phyloP scores from a whole-genome alignment of 179 eudicot genomes.

The Monotropa hypopitys region DNA sequence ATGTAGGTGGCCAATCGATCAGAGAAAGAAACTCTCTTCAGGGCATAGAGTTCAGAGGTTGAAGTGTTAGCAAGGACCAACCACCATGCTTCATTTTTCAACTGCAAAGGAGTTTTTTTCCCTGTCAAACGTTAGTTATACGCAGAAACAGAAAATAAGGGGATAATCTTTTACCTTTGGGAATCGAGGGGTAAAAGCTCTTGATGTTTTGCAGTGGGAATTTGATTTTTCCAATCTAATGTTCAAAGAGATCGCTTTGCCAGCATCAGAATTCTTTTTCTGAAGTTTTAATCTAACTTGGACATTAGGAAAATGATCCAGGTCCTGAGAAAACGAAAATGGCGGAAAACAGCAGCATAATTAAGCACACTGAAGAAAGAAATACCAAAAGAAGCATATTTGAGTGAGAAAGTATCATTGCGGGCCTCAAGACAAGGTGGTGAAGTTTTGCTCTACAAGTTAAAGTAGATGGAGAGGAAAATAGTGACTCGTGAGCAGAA shows the following conservation, averaged over 20 bases:
- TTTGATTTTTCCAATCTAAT: conserved; percentile 52
- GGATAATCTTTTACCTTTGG: conserved; percentile 47
- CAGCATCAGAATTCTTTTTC: conserved; percentile 26
- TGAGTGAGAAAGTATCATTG: not conserved
- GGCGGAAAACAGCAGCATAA: not conserved
- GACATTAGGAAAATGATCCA: conserved; percentile 66
- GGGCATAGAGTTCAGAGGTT: conserved; percentile 58
- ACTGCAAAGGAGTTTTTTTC: conserved; percentile 24
- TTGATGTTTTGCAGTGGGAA: conserved; percentile 34
- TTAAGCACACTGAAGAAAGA: not conserved
- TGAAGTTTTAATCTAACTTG: conserved; percentile 51
- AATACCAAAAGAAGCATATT: not conserved
- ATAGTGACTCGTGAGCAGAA: not conserved
- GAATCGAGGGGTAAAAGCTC: conserved; percentile 81
- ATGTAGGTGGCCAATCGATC: conserved; percentile 50
- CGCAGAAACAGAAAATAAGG: not conserved
- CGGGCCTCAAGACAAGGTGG: not conserved
- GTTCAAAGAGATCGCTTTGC: conserved; percentile 25
- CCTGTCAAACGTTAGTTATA: not conserved
- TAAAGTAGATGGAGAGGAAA: not conserved
- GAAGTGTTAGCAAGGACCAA: conserved; percentile 59
- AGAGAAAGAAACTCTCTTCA: conserved; percentile 73
- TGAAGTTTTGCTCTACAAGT: not conserved
- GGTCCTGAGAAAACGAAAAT: conserved; percentile 35
- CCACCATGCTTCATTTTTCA: conserved; percentile 99